Conservation (phyloP, 2,329 filamentous ascomycete genomes). For the Ophiocordyceps robertsii region DNA sequence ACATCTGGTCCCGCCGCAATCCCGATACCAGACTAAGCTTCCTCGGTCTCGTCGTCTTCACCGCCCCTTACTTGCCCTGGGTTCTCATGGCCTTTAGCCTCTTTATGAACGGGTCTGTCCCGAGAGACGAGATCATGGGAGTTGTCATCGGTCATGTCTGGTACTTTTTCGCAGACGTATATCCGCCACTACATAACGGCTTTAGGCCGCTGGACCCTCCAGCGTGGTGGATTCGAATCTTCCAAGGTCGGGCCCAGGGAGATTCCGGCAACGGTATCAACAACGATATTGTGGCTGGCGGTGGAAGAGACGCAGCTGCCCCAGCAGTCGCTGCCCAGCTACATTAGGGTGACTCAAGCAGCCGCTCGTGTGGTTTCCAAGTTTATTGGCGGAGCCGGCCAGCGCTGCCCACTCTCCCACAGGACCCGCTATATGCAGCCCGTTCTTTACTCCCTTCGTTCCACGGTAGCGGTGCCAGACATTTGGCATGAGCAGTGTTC, state of each 20-base stretch:
- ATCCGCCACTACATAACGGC: conserved; percentile 77
- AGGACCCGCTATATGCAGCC: too few species aligned
- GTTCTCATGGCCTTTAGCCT: conserved; percentile 88
- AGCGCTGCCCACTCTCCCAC: too few species aligned
- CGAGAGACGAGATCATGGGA: conserved; percentile 92
- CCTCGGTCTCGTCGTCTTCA: conserved; percentile 79
- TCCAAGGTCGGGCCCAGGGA: conserved; percentile 43
- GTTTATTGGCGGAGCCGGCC: too few species aligned
- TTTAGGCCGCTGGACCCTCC: conserved; percentile 81
- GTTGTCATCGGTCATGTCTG: conserved; percentile 91
- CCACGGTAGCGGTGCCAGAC: too few species aligned
- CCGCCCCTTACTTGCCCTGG: conserved; percentile 90
- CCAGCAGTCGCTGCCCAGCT: not conserved
- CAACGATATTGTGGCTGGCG: conserved; percentile 49
- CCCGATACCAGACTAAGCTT: conserved; percentile 84
- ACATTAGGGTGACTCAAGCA: not conserved
- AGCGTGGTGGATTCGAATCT: conserved; percentile 75
- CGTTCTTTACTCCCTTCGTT: too few species aligned
- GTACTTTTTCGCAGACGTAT: conserved; percentile 98
- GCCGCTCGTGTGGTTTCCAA: too few species aligned
- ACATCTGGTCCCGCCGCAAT: conserved; percentile 95
- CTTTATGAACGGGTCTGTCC: conserved; percentile 76
- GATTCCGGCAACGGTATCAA: conserved; percentile 42
- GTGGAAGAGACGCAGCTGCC: conserved; percentile 16
- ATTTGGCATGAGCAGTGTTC: too few species aligned